Conservation (phyloP, 306 rosid species). For the Begonia fuchsioides region DNA sequence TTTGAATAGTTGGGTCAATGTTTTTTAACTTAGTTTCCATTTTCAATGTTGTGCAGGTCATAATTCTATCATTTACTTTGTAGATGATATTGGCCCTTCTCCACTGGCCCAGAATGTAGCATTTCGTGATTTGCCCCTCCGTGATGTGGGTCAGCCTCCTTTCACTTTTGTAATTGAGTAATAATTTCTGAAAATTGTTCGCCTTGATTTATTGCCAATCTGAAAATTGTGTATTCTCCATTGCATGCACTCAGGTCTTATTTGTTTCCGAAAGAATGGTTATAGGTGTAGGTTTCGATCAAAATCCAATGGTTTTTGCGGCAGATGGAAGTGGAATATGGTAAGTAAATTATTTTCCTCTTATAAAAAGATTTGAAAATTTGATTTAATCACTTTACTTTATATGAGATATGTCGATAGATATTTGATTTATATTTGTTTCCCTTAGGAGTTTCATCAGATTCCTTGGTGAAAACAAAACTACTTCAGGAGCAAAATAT, state of each 20-base stretch:
- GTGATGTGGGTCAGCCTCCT: conserved; percentile 99
- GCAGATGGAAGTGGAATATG: conserved; percentile 81
- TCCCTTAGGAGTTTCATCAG: conserved; percentile 66
- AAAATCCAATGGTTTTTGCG: conserved; percentile 79
- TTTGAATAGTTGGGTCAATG: not conserved
- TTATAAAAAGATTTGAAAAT: not conserved
- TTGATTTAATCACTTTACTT: not conserved
- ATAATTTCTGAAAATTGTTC: conserved; percentile 11
- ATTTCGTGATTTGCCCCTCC: conserved; percentile 87
- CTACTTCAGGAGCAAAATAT: conserved; percentile 49
- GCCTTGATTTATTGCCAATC: conserved; percentile 17
- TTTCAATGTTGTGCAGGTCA: conserved; percentile 54
- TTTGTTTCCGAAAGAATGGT: conserved; percentile 81
- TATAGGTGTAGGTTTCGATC: conserved; percentile 86
- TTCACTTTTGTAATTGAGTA: conserved; percentile 25
- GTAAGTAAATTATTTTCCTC: conserved; percentile 25
- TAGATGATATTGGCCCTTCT: conserved; percentile 85
- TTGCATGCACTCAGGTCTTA: conserved; percentile 49
- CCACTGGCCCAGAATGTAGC: conserved; percentile 86
- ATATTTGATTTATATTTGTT: not conserved
- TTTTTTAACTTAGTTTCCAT: conserved; percentile 4
- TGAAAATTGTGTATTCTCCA: conserved; percentile 21
- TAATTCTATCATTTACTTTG: conserved; percentile 87
- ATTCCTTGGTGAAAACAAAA: conserved; percentile 63
- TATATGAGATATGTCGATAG: not conserved